Evolutionary conservation across 495 filamentous ascomycete genomes (phyloP).

Genomic region (Annulohypoxylon moriforme): DNA sequence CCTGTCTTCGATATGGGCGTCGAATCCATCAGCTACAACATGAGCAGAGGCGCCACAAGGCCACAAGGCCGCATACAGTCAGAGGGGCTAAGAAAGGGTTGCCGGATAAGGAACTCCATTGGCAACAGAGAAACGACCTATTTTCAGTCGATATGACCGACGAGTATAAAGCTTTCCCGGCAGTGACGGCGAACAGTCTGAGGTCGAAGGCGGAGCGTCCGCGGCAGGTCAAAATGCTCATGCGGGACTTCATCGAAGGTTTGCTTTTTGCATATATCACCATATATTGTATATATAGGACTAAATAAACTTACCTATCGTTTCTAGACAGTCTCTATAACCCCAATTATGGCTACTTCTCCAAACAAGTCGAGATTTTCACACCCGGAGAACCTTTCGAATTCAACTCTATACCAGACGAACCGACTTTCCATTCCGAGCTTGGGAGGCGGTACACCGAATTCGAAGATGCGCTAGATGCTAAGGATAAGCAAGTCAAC

Average conservation of each 20-base stretch:
- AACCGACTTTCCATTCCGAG: slow-evolving; percentile 79
- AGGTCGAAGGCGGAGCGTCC: slow-evolving; percentile 78
- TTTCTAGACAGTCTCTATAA: slow-evolving; percentile 91
- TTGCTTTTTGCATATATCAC: slow-evolving; percentile 30
- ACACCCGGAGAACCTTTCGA: slow-evolving; percentile 91
- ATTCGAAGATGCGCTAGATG: slow-evolving; percentile 91
- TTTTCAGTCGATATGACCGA: slow-evolving; percentile 79
- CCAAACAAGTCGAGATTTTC: slow-evolving; percentile 97
- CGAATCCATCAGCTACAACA: slow-evolving; percentile 42
- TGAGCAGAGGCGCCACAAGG: slow-evolving; percentile 46
- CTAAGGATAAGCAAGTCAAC: slow-evolving; percentile 64
- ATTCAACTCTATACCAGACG: slow-evolving; percentile 82
- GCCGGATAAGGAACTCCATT: slow-evolving; percentile 64
- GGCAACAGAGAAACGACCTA: slow-evolving; percentile 81
- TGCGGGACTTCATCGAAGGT: slow-evolving; percentile 98
- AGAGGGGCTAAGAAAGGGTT: slow-evolving; percentile 33
- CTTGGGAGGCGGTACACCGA: slow-evolving; percentile 83
- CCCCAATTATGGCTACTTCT: slow-evolving; percentile 97
- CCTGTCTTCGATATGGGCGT: slow-evolving; percentile 54
- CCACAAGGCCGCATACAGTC: slow-evolving; percentile 25
- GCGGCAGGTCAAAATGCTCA: slow-evolving; percentile 92
- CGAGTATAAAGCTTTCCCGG: slow-evolving; percentile 82
- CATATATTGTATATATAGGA: slow-evolving; percentile 1
- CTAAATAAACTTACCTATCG: background rate
- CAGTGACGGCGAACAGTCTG: slow-evolving; percentile 84